These are phyloP conservation scores for Candida qinlingensis DNA, from an alignment of 805 yeast genomes.

Conservation along the genomic window DNA sequence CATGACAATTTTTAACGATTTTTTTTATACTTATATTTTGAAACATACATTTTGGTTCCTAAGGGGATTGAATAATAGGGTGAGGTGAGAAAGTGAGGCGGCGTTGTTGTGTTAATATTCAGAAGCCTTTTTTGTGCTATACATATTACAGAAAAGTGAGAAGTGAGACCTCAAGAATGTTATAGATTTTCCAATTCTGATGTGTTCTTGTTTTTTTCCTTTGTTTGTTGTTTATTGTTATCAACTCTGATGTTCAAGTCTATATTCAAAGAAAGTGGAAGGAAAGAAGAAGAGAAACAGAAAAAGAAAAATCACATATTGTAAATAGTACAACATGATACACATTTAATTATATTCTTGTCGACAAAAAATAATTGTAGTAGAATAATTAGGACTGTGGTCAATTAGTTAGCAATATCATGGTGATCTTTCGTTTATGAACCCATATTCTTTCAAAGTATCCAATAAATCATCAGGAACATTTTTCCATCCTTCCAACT, in stretches of 20 bases:
- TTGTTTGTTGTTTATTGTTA: too few species aligned
- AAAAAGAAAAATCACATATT: constrained; percentile 1
- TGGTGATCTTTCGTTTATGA: background rate
- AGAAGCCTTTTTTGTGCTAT: constrained; percentile 1
- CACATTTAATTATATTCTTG: constrained; percentile 9
- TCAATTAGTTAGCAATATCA: too few species aligned
- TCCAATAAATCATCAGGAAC: constrained; percentile 32
- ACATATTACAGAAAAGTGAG: background rate
- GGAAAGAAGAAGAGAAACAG: background rate
- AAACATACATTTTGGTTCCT: constrained; percentile 1
- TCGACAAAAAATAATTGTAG: background rate
- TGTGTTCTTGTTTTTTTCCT: background rate
- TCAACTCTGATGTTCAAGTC: too few species aligned
- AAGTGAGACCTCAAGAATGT: background rate
- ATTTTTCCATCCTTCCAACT: constrained; percentile 22
- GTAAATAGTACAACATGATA: constrained; percentile 10
- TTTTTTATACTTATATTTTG: constrained; percentile 5
- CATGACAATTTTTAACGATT: constrained; percentile 12
- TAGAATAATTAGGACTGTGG: background rate
- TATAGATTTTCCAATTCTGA: background rate
- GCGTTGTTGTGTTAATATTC: constrained; percentile 7
- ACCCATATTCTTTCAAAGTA: constrained; percentile 7
- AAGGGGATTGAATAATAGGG: background rate
- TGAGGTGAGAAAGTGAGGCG: constrained; percentile 1
- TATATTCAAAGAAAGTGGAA: background rate